Evolutionary conservation across 257 asterid species (phyloP), one percentile per base, ranked within the genome.

Genomic region (Nicotiana attenuata): DNA sequence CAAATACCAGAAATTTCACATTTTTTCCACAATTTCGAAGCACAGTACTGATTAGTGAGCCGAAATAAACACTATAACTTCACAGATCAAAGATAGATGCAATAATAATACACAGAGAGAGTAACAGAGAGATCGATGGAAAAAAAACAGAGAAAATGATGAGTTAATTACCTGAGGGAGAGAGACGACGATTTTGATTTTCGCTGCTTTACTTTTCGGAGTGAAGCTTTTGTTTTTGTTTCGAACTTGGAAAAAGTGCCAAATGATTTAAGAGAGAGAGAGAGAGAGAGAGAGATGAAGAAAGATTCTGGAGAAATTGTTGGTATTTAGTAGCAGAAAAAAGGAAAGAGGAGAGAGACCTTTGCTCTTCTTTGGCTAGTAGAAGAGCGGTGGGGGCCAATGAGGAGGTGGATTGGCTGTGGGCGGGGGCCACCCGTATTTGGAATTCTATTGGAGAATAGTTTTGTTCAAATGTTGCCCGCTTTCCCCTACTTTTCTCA

Each of bases 251-350:
- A 38, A 60, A 61, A 64, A 64, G 60, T 80, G 65, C n/a, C 56
- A 3, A 53, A 11, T 45, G 29, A 68, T 28, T 68, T 41, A 35
- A 4, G 0, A 41, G 50, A 68, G 20, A 67, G 53, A 67, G 76
- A 14, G 47, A 66, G 47, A 67, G 78, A 71, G 78, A 71, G 17
- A 73, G 29, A 78, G n/a, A 78, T 57, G 17, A 19, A 20, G 57
- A 31, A 52, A 61, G 65, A 64, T 63, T 64, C 63, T 7, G 31
- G 10, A 24, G 10, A 5, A 26, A 64, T 79, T 80, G 78, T 50
- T 65, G 77, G 65, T 80, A 65, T 80, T 69, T 50, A 80, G 82
- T 64, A 16, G 82, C 17, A 66, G 57, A 16, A 47, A 47, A 63
- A 66, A 47, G 59, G 59, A 71, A 71, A 45, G 38, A 47, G 77